Evolutionary conservation across 305 asterid genomes (phyloP).

Genomic region (Petunia hybrid): DNA sequence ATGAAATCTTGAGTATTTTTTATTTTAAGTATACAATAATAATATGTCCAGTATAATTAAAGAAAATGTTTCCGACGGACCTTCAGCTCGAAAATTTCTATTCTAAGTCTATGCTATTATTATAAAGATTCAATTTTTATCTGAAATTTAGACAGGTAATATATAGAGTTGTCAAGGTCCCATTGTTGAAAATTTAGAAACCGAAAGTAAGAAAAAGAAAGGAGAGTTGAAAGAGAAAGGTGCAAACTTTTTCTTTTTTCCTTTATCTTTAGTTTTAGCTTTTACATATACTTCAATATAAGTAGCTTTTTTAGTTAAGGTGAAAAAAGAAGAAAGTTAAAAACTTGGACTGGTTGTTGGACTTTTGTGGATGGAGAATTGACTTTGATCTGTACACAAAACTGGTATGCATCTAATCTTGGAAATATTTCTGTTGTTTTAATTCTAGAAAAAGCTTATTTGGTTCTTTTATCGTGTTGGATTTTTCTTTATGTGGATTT

Average conservation of each 20-base stretch:
- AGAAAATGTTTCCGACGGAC: too few relatives aligned
- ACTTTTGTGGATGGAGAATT: slow-evolving; percentile 37
- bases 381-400: slow-evolving; percentile 41
- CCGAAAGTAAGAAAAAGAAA: slow-evolving; percentile 27
- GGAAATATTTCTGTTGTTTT: slow-evolving; percentile 24
- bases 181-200: slow-evolving; percentile 11
- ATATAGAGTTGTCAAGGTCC: neutral
- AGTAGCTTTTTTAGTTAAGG: slow-evolving; percentile 46
- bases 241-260: slow-evolving; percentile 48
- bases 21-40: too few relatives aligned
- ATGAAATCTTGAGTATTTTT: too few relatives aligned
- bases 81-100: too few relatives aligned
- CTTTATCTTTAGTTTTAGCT: slow-evolving; percentile 34
- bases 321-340: slow-evolving; percentile 7
- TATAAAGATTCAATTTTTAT: slow-evolving; percentile 18
- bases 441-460: neutral
- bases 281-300: slow-evolving; percentile 33
- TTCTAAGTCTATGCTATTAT: too few relatives aligned
- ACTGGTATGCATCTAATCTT: slow-evolving; percentile 47
- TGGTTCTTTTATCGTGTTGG: slow-evolving; percentile 35
- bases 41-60: too few relatives aligned
- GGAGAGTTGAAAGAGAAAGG: slow-evolving; percentile 32
- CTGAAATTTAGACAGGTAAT: neutral
- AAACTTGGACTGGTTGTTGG: slow-evolving; percentile 18
- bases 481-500: slow-evolving; percentile 47